Conservation (phyloP, 179 eudicot species). For the Nepenthes alata region DNA sequence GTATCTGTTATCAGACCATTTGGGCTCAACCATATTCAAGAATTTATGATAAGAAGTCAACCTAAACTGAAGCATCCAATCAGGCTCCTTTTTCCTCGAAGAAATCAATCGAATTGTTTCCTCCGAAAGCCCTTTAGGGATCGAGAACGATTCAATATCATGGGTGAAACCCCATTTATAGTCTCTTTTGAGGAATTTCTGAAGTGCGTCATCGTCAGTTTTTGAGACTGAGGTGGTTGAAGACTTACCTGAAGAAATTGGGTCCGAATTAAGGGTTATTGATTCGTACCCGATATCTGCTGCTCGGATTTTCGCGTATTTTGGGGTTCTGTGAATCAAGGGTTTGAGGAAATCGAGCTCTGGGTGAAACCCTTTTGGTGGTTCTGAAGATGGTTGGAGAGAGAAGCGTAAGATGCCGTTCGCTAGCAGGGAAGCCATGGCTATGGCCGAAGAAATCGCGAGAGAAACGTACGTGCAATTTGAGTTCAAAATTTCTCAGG, state of each 20-base stretch:
- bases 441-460: constrained; percentile 10
- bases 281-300: constrained; percentile 43
- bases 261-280: constrained; percentile 17
- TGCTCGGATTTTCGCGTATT: constrained; percentile 21
- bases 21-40: constrained; percentile 62
- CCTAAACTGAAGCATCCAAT: constrained; percentile 92
- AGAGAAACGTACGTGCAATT: constrained; percentile 2
- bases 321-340: constrained; percentile 15
- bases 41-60: constrained; percentile 59
- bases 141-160: constrained; percentile 67
- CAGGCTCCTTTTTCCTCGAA: constrained; percentile 58
- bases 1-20: constrained; percentile 87
- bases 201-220: constrained; percentile 51
- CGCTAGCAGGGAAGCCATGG: constrained; percentile 66
- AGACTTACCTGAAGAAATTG: constrained; percentile 29
- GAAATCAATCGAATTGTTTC: constrained; percentile 65
- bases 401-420: constrained; percentile 44
- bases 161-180: constrained; percentile 75
- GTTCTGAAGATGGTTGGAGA: constrained; percentile 31
- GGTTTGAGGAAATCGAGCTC: constrained; percentile 14
- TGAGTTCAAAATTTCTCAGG: neutral
- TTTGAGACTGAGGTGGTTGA: constrained; percentile 9
- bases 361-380: constrained; percentile 22
- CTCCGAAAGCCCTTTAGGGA: constrained; percentile 77
- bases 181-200: constrained; percentile 64